A percentile compares a stretch with the other conserved stretches of the same genome.
These are phyloP conservation scores for Lactuca sativa DNA, from an alignment of 129 eudicot genomes.

Conservation along the genomic window DNA sequence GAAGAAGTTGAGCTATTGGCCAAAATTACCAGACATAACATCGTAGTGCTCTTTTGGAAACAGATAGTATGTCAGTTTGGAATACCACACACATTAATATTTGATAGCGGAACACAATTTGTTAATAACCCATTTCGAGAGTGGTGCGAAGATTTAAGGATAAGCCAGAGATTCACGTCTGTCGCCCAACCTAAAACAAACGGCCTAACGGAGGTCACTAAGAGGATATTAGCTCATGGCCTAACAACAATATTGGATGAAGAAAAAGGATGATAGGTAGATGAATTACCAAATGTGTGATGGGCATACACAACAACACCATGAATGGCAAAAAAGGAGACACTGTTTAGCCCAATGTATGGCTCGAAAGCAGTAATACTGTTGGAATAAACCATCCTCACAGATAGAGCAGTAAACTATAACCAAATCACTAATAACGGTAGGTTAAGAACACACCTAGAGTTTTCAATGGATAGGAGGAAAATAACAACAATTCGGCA, in stretches of 20 bases:
- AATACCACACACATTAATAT: no score
- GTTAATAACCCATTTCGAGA: not conserved
- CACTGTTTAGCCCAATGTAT: no score
- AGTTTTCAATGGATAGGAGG: no score
- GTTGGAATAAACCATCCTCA: no score
- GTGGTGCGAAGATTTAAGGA: not conserved
- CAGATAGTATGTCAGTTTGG: no score
- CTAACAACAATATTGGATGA: not conserved
- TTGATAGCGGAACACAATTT: no score
- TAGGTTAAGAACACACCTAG: no score
- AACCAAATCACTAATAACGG: no score
- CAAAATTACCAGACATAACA: not conserved
- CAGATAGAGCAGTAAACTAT: no score
- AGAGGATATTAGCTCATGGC: not conserved
- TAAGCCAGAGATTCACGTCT: not conserved
- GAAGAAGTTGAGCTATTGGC: not conserved
- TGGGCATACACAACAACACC: not conserved
- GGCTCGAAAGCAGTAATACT: no score
- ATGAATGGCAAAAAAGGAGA: no score
- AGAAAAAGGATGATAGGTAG: conserved; percentile 7
- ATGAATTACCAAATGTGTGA: not conserved
- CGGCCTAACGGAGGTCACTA: not conserved
- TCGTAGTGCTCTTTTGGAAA: not conserved
- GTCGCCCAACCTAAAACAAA: not conserved
- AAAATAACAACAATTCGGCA: no score